Evolutionary conservation across 2,329 filamentous ascomycete species (phyloP).

Genomic region (Pyrenochaeta sp.): DNA sequence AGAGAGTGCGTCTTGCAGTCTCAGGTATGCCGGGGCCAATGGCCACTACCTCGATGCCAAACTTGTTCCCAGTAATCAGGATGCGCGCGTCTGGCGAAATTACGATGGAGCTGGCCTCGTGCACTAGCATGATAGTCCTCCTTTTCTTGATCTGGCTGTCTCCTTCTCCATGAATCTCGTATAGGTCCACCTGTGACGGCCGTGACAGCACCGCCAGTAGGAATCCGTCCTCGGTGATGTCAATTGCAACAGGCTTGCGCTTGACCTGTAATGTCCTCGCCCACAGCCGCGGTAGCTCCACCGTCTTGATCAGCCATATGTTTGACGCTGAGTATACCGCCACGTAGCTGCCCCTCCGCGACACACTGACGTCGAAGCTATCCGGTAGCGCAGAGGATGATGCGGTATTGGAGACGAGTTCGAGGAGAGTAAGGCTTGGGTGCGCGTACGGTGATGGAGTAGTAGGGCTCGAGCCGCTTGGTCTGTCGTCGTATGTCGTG

Average conservation of each 20-base stretch:
- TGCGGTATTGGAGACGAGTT: conserved; percentile 50
- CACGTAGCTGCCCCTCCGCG: conserved; percentile 47
- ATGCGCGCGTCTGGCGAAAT: conserved; percentile 84
- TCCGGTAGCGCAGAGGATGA: conserved; percentile 51
- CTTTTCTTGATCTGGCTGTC: conserved; percentile 69
- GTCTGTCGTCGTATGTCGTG: conserved; percentile 39
- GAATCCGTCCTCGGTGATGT: conserved; percentile 79
- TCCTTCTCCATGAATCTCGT: conserved; percentile 65
- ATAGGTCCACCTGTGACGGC: conserved; percentile 87
- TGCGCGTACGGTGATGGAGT: conserved; percentile 37
- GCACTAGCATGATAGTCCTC: conserved; percentile 78
- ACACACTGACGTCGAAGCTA: conserved; percentile 49
- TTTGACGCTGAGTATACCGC: conserved; percentile 49
- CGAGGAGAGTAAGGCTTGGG: conserved; percentile 46
- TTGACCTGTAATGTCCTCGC: conserved; percentile 48
- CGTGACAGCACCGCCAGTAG: conserved; percentile 81
- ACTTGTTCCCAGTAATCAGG: conserved; percentile 83
- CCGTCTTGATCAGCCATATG: conserved; percentile 50
- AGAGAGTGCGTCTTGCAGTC: conserved; percentile 45
- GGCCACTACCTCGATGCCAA: conserved; percentile 87
- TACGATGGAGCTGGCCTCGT: conserved; percentile 79
- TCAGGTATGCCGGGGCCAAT: conserved; percentile 67
- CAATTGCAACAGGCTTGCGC: conserved; percentile 64
- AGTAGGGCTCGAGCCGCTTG: conserved; percentile 25
- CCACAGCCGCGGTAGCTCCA: conserved; percentile 47